These are phyloP conservation scores for Xerocomellus chrysenteron DNA, from an alignment of 768 basidiomycete genomes.

Conservation along the genomic window DNA sequence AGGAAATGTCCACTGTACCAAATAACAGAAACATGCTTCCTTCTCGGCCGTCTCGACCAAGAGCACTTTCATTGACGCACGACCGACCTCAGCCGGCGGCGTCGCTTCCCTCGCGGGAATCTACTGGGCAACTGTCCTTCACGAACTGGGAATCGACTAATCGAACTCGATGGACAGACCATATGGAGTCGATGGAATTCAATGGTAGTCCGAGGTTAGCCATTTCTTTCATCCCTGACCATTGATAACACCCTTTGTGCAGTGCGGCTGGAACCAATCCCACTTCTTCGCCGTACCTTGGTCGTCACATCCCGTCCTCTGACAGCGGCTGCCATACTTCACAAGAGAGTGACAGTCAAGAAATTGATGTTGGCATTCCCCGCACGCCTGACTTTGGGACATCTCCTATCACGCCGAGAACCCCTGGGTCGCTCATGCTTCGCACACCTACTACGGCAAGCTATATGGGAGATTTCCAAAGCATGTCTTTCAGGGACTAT, in stretches of 20 bases:
- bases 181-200: slow-evolving; percentile 12
- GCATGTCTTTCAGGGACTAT: slow-evolving; percentile 24
- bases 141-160: slow-evolving; percentile 27
- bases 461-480: slow-evolving; percentile 35
- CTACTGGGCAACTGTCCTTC: slow-evolving; percentile 29
- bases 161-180: slow-evolving; percentile 22
- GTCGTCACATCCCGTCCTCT: slow-evolving; percentile 13
- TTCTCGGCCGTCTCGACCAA: slow-evolving; percentile 23
- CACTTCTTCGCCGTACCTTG: slow-evolving; percentile 15
- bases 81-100: slow-evolving; percentile 16
- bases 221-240: not conserved
- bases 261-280: slow-evolving; percentile 14
- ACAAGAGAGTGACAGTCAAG: slow-evolving; percentile 33
- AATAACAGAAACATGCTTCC: slow-evolving; percentile 1
- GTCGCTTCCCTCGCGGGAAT: slow-evolving; percentile 26
- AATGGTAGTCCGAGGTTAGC: slow-evolving; percentile 16
- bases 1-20: not conserved
- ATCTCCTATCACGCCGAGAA: slow-evolving; percentile 53
- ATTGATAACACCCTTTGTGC: slow-evolving; percentile 4
- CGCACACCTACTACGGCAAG: slow-evolving; percentile 46
- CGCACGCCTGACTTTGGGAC: slow-evolving; percentile 45
- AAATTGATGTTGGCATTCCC: slow-evolving; percentile 37
- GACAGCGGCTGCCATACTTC: slow-evolving; percentile 16
- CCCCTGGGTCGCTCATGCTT: slow-evolving; percentile 47
- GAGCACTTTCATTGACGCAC: slow-evolving; percentile 32